Conservation (phyloP, 1,284 basidiomycete genomes). For the Athelia psychrophila region DNA sequence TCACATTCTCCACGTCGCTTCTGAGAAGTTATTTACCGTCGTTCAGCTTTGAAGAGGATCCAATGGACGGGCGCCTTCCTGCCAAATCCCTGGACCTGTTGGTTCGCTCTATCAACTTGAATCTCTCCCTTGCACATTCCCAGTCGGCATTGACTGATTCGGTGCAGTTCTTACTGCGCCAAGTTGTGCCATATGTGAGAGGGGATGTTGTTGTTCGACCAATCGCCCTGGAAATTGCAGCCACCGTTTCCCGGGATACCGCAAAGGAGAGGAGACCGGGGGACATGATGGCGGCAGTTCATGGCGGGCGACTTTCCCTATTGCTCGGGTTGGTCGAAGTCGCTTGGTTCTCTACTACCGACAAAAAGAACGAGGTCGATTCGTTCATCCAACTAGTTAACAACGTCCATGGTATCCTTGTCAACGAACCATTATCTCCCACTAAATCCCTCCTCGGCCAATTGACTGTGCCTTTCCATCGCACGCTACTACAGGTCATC, state of each 20-base stretch:
- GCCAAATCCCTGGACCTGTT: conserved; percentile 48
- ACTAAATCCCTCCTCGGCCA: conserved; percentile 71
- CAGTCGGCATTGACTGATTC: conserved; percentile 75
- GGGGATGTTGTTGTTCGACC: conserved; percentile 52
- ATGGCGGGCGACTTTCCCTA: conserved; percentile 72
- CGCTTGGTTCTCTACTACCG: conserved; percentile 69
- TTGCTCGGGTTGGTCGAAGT: conserved; percentile 77
- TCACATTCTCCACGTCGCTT: conserved; percentile 61
- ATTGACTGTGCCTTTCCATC: conserved; percentile 73
- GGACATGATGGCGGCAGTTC: conserved; percentile 83
- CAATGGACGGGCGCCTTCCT: conserved; percentile 28
- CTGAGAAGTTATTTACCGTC: conserved; percentile 53
- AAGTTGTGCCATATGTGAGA: conserved; percentile 62
- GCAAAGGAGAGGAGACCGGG: conserved; percentile 72
- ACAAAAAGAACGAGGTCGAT: conserved; percentile 52
- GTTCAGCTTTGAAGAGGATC: conserved; percentile 38
- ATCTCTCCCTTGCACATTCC: conserved; percentile 81
- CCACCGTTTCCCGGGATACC: conserved; percentile 64
- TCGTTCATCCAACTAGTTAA: conserved; percentile 62
- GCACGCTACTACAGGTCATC: conserved; percentile 74
- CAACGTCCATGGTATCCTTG: conserved; percentile 64
- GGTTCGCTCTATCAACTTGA: conserved; percentile 73
- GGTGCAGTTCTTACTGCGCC: conserved; percentile 74
- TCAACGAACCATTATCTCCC: conserved; percentile 75
- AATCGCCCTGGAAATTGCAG: conserved; percentile 57